phyloP scores from a whole-genome alignment of 352 stramenopile species.

The Pythium aristosporum region DNA sequence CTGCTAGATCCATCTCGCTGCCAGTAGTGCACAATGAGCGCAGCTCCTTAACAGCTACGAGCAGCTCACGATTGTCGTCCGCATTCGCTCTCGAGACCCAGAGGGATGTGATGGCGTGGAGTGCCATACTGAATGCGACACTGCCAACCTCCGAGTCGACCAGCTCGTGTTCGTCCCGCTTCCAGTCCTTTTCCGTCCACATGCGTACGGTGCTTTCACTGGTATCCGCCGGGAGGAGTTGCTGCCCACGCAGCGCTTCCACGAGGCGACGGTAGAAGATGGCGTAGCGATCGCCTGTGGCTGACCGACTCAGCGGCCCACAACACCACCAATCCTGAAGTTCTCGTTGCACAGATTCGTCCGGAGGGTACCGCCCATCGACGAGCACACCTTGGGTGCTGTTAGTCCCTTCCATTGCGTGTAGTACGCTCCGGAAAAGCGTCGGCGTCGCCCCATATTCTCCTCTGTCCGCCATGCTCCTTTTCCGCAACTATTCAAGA shows the following conservation, averaged over 20 bases:
- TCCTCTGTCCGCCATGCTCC: background rate
- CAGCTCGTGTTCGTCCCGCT: background rate
- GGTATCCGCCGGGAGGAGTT: background rate
- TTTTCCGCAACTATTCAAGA: background rate
- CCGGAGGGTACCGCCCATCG: no score
- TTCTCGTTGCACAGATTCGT: background rate
- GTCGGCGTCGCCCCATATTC: background rate
- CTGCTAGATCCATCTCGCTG: background rate
- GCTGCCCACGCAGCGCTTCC: background rate
- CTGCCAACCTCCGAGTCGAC: background rate
- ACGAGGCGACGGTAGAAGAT: conserved; percentile 14
- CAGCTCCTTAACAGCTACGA: background rate
- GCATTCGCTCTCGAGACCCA: background rate
- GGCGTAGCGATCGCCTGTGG: conserved; percentile 2
- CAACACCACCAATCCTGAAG: conserved; percentile 14
- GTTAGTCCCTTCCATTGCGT: background rate
- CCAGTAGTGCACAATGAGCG: background rate
- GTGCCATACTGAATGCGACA: background rate
- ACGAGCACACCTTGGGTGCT: background rate
- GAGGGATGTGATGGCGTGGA: background rate
- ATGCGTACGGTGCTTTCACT: background rate
- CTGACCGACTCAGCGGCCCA: background rate
- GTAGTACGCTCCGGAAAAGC: conserved; percentile 19
- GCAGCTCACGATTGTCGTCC: background rate
- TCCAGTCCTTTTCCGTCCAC: conserved; percentile 18